phyloP scores from a whole-genome alignment of 805 yeast genomes.

The Jamesozyma piceae region DNA sequence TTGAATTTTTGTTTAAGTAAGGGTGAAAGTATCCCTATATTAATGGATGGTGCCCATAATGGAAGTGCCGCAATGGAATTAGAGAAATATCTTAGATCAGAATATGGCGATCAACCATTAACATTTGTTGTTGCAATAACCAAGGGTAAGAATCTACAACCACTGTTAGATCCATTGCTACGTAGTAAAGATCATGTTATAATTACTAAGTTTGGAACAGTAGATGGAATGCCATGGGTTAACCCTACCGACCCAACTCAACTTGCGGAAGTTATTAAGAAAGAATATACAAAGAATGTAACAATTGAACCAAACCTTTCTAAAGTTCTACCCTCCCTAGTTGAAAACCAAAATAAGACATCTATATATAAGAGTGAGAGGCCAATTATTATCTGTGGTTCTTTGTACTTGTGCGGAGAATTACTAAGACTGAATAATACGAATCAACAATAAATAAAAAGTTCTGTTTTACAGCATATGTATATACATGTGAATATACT shows the following conservation, averaged over 20 bases:
- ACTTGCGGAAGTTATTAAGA: slow-evolving; percentile 14
- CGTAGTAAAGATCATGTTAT: slow-evolving; percentile 45
- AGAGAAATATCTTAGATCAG: slow-evolving; percentile 39
- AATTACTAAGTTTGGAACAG: slow-evolving; percentile 54
- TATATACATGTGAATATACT: neutral
- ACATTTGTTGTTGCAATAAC: slow-evolving; percentile 68
- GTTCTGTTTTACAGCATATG: neutral
- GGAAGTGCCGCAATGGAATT: slow-evolving; percentile 74
- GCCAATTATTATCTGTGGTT: slow-evolving; percentile 53
- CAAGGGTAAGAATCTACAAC: slow-evolving; percentile 51
- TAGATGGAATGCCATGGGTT: slow-evolving; percentile 95
- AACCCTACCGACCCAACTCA: slow-evolving; percentile 33
- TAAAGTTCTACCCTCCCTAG: slow-evolving; percentile 3
- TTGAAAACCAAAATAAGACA: slow-evolving; percentile 1
- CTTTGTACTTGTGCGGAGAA: slow-evolving; percentile 59
- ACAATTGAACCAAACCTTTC: slow-evolving; percentile 18
- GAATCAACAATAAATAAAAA: neutral
- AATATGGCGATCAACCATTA: slow-evolving; percentile 20
- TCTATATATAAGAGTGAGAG: neutral
- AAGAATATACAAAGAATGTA: slow-evolving; percentile 27
- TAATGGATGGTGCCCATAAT: slow-evolving; percentile 93
- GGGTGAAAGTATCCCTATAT: slow-evolving; percentile 19
- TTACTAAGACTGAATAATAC: slow-evolving; percentile 33
- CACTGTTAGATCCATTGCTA: slow-evolving; percentile 44
- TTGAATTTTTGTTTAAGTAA: slow-evolving; percentile 24